Evolutionary conservation across 2,329 filamentous ascomycete genomes (phyloP), one percentile per base, ranked within the genome.

Genomic region (Myriangium duriaei): DNA sequence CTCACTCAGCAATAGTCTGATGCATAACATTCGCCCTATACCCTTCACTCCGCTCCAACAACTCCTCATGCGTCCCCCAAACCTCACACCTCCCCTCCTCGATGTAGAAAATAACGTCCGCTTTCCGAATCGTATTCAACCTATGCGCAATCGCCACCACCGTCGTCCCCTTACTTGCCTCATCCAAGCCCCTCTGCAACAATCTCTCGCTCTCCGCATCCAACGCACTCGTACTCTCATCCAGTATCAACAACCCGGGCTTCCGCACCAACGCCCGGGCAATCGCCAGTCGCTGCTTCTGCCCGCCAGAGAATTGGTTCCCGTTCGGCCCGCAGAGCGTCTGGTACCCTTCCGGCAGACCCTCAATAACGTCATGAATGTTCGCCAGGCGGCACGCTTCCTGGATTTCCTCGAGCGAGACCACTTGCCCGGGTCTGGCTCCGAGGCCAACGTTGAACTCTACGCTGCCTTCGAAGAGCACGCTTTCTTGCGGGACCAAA

Each of bases 351-450:
- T 78, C 60, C 0, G 77, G 76, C 11, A 84, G 59, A 1, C 65
- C 58, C 40, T 63, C 59, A 47, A 84, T 79, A 15, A 71, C 74
- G 16, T 82, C 74, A 56, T 83, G 77, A 44, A 84, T 80, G 50
- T 80, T 79, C 24, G 78, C 78, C 11, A 79, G 58, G 40, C 68
- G 68, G 51, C 78, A 82, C 0, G 79, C 79, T 37, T 73, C 70
- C 45, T 77, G 67, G 32, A 83, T 75, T 32, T 81, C 77, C 6
- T 63, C 69, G 31, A 74, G 61, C 1, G 66, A 70, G 1, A 71
- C 70, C 21, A 69, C 65, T 29, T 68, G 60, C 10, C 64, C 68
- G 1, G 74, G 75, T 1, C 65, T 61, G 2, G 71, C 66, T 12
- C 51, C 51, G 0, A 54, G 43, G 4, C 50, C 49, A 14, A 36